phyloP scores from a whole-genome alignment of 345 rosid genomes.

The Syzygium aqueum region DNA sequence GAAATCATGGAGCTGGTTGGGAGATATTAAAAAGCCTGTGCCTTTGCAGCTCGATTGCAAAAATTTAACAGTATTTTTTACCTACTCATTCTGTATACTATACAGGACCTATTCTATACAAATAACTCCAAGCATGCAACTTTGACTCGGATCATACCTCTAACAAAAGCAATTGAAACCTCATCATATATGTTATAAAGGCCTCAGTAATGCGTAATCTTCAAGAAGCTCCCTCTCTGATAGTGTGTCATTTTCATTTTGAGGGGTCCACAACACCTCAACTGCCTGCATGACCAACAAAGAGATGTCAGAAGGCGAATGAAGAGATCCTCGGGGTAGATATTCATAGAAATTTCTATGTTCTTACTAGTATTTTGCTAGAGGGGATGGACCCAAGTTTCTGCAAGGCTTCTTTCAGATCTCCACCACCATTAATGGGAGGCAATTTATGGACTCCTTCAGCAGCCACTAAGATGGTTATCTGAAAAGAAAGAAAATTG shows the following conservation, averaged over 20 bases:
- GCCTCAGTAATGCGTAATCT: conserved; percentile 89
- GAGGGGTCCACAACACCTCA: conserved; percentile 97
- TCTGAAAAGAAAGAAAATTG: conserved; percentile 22
- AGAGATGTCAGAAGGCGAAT: conserved; percentile 1
- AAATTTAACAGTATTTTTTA: not conserved
- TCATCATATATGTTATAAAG: conserved; percentile 19
- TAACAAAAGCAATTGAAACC: conserved; percentile 1
- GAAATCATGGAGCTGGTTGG: not conserved
- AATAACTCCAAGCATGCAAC: not conserved
- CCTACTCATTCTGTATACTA: not conserved
- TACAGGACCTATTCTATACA: conserved; percentile 18
- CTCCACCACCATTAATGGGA: conserved; percentile 51
- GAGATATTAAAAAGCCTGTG: not conserved
- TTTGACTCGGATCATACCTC: conserved; percentile 6
- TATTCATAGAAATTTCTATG: not conserved
- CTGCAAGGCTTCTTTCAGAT: conserved; percentile 77
- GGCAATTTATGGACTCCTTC: conserved; percentile 78
- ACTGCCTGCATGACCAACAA: conserved; percentile 54
- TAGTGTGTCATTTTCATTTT: conserved; percentile 65
- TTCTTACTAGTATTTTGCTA: conserved; percentile 60
- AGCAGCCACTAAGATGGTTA: conserved; percentile 89
- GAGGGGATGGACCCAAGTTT: conserved; percentile 69
- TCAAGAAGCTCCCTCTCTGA: conserved; percentile 75
- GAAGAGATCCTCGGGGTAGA: not conserved
- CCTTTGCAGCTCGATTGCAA: not conserved